These are phyloP conservation scores for Fonsecaea nubica DNA, from an alignment of 2,329 filamentous ascomycete genomes.

Conservation along the genomic window DNA sequence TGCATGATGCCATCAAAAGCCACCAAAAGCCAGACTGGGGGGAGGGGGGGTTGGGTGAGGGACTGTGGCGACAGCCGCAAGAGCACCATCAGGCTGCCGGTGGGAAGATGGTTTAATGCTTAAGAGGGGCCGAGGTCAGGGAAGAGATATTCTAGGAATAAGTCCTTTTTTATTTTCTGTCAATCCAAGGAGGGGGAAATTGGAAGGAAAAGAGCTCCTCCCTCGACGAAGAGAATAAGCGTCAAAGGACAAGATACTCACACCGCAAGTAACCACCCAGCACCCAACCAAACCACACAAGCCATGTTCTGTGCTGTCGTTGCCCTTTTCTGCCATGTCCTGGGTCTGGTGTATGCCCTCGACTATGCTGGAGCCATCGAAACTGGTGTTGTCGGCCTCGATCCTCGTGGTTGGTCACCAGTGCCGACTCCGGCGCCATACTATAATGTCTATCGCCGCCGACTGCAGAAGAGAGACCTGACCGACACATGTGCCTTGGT, in stretches of 20 bases:
- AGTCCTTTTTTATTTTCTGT: neutral
- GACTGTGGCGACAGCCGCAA: neutral
- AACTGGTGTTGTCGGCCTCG: neutral
- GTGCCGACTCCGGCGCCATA: neutral
- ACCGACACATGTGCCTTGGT: conserved; percentile 1
- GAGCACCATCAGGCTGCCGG: neutral
- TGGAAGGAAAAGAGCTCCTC: no score
- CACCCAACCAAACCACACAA: neutral
- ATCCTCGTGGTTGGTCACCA: conserved; percentile 7
- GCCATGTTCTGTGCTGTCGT: neutral
- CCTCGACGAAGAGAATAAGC: no score
- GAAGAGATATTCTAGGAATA: neutral
- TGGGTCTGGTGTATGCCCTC: neutral
- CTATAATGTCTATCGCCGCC: neutral
- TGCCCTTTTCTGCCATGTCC: neutral
- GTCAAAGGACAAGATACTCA: no score
- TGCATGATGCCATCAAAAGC: no score
- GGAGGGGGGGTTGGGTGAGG: no score
- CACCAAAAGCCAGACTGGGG: neutral
- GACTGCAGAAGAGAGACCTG: neutral
- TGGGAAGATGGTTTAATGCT: neutral
- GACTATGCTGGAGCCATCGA: neutral
- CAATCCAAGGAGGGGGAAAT: neutral
- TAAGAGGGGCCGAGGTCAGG: neutral
- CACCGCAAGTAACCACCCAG: no score